These are phyloP conservation scores for Torrubiella hemipterigena DNA, from an alignment of 2,329 filamentous ascomycete species.

Conservation along the genomic window DNA sequence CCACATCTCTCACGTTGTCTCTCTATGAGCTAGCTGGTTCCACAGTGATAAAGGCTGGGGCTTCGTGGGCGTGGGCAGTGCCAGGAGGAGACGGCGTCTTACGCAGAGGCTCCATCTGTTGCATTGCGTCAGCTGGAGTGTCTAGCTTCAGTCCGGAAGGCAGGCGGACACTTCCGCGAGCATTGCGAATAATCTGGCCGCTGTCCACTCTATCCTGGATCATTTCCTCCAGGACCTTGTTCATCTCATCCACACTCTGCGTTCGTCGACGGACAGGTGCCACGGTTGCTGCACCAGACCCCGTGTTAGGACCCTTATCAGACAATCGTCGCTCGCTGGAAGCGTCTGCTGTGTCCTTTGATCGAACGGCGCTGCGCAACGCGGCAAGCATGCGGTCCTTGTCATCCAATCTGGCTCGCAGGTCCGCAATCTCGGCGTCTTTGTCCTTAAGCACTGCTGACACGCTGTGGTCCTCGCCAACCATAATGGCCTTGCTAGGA, in stretches of 20 bases:
- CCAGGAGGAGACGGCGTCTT: conserved; percentile 20
- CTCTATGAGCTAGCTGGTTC: too few species aligned
- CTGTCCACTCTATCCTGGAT: conserved; percentile 77
- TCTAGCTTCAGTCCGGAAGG: conserved; percentile 32
- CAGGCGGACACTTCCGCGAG: conserved; percentile 54
- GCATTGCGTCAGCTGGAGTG: conserved; percentile 18
- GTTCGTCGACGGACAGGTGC: conserved; percentile 35
- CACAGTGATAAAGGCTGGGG: conserved; percentile 10
- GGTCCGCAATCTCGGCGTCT: conserved; percentile 81
- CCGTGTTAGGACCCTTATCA: conserved; percentile 8
- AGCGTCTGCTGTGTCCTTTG: conserved; percentile 67
- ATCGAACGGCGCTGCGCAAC: conserved; percentile 72
- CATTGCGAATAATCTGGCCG: conserved; percentile 56
- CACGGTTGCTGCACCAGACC: conserved; percentile 11
- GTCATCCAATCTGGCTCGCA: conserved; percentile 82
- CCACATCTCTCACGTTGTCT: too few species aligned
- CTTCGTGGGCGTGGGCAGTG: conserved; percentile 6
- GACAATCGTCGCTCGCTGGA: conserved; percentile 19
- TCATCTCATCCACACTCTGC: conserved; percentile 83
- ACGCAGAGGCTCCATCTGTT: conserved; percentile 25
- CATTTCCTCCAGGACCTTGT: conserved; percentile 89
- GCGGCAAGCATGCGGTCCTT: conserved; percentile 90
- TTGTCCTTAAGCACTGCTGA: conserved; percentile 70
- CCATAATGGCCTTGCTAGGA: conserved; percentile 50
- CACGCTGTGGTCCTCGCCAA: conserved; percentile 69